Conservation (phyloP, 345 rosid genomes). For the Luvunga scandens region DNA sequence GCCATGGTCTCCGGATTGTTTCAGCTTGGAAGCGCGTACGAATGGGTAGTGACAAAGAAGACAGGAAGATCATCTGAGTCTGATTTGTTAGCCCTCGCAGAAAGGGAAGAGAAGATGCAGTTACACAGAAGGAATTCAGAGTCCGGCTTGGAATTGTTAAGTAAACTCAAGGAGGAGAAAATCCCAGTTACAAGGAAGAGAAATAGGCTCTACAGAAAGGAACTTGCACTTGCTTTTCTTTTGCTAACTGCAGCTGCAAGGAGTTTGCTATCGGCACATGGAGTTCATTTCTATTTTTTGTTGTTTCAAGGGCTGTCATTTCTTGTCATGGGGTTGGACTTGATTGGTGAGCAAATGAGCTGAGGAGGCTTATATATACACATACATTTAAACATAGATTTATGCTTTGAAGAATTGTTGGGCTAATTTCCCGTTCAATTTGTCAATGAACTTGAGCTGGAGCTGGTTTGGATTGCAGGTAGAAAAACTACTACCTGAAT, state of each 20-base stretch:
- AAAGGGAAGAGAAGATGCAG: constrained; percentile 65
- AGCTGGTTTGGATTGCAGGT: not conserved
- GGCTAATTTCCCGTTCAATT: not conserved
- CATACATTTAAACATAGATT: too few relatives aligned
- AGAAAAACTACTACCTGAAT: not conserved
- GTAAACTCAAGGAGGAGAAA: constrained; percentile 53
- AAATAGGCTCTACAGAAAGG: constrained; percentile 70
- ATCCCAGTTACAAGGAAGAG: constrained; percentile 38
- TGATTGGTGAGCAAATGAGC: constrained; percentile 87
- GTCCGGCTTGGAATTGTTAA: constrained; percentile 59
- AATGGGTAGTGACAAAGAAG: constrained; percentile 89
- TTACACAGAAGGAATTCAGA: constrained; percentile 65
- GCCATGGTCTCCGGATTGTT: constrained; percentile 93
- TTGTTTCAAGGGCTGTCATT: constrained; percentile 84
- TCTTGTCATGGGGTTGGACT: constrained; percentile 80
- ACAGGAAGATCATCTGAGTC: constrained; percentile 87
- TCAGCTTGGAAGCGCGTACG: constrained; percentile 87
- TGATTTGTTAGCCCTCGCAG: constrained; percentile 67
- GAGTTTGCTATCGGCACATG: constrained; percentile 78
- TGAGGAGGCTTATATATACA: constrained; percentile 17
- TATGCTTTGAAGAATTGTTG: not conserved
- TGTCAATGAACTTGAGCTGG: constrained; percentile 8
- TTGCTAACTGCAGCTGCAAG: constrained; percentile 80
- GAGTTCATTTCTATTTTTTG: constrained; percentile 91
- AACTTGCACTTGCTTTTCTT: constrained; percentile 78